phyloP scores from a whole-genome alignment of 2,329 filamentous ascomycete genomes.

The Paraconiothyrium sp. region DNA sequence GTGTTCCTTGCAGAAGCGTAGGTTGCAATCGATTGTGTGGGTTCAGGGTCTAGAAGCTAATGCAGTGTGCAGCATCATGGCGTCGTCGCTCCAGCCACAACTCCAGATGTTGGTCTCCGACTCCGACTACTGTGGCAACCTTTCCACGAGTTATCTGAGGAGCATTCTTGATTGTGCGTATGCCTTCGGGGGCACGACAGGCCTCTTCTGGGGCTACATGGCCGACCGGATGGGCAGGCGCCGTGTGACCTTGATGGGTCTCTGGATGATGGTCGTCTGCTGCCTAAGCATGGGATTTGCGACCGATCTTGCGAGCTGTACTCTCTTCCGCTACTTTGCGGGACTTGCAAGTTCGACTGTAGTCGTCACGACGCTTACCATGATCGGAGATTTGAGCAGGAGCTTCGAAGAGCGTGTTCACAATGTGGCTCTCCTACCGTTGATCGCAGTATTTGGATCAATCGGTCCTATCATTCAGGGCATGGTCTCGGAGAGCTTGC shows the following conservation, averaged over 20 bases:
- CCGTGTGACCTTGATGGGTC: constrained; percentile 55
- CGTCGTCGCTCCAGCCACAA: constrained; percentile 58
- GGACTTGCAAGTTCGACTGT: constrained; percentile 57
- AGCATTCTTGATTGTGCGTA: constrained; percentile 61
- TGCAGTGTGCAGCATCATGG: constrained; percentile 52
- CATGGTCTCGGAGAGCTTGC: constrained; percentile 53
- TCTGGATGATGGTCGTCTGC: constrained; percentile 56
- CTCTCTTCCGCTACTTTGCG: constrained; percentile 55
- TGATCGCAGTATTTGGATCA: constrained; percentile 57
- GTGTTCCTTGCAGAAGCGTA: constrained; percentile 60
- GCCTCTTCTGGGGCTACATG: constrained; percentile 57
- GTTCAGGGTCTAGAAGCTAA: constrained; percentile 27
- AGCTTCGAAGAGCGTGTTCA: constrained; percentile 49
- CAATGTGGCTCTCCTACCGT: constrained; percentile 56
- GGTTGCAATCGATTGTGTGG: constrained; percentile 24
- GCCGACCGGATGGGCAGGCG: constrained; percentile 56
- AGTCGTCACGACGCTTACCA: constrained; percentile 56
- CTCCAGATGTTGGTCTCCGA: constrained; percentile 57
- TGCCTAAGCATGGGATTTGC: constrained; percentile 59
- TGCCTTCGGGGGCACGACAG: constrained; percentile 56
- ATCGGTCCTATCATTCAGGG: constrained; percentile 57
- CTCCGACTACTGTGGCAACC: constrained; percentile 55
- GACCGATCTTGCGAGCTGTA: constrained; percentile 53
- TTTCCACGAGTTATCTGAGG: constrained; percentile 57
- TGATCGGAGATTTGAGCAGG: constrained; percentile 57